Evolutionary conservation across 2,329 filamentous ascomycete species (phyloP).

Genomic region (Pyrenochaeta sp.): DNA sequence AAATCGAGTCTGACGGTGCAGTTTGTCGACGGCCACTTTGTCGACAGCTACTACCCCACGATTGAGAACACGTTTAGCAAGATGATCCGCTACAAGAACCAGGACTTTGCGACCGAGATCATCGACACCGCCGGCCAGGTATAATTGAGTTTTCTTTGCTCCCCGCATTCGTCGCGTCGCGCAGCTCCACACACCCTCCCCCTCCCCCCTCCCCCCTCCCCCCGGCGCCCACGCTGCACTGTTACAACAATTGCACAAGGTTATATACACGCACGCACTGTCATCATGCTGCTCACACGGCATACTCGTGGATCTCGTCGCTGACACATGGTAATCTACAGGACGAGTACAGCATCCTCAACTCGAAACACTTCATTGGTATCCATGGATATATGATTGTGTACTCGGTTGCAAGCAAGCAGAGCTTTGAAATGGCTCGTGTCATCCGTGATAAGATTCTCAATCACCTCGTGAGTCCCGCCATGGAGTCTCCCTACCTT

Average conservation of each 20-base stretch:
- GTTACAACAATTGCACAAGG: constrained; percentile 1
- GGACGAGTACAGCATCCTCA: constrained; percentile 98
- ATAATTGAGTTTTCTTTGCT: constrained; percentile 45
- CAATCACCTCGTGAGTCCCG: constrained; percentile 79
- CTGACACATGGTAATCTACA: too few relatives aligned
- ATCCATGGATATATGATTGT: constrained; percentile 99
- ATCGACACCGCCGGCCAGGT: constrained; percentile 97
- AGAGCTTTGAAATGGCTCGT: constrained; percentile 96
- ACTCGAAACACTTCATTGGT: constrained; percentile 98
- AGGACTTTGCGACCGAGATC: constrained; percentile 95
- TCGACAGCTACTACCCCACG: constrained; percentile 98
- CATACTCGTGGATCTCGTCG: too few relatives aligned
- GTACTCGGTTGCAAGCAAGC: constrained; percentile 93
- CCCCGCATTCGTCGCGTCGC: constrained; percentile 18
- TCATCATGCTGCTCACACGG: too few relatives aligned
- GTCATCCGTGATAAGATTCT: constrained; percentile 97
- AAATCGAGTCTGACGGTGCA: constrained; percentile 97
- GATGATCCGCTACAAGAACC: constrained; percentile 88
- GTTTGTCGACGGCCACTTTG: constrained; percentile 97
- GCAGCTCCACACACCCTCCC: constrained; percentile 22
- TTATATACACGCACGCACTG: too few relatives aligned
- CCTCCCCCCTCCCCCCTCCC: too few relatives aligned
- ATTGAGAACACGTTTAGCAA: constrained; percentile 99
- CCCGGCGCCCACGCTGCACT: constrained; percentile 7
- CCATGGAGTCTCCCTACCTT: constrained; percentile 4